phyloP scores from a whole-genome alignment of 345 rosid genomes.

The Isatis tinctoria region DNA sequence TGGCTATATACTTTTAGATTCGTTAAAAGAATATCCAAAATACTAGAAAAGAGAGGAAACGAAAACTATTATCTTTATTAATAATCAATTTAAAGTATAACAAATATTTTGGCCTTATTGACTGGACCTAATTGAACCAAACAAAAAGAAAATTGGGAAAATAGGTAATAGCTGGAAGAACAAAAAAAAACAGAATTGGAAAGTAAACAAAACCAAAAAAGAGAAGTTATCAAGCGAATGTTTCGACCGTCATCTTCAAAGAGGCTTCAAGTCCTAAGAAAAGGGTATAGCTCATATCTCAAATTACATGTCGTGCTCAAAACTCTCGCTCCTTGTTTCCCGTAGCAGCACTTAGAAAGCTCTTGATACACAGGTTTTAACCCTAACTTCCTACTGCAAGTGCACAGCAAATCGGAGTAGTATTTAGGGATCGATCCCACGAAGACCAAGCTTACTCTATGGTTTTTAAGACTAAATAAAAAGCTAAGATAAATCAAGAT shows the following conservation, averaged over 20 bases:
- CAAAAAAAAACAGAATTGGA: background rate
- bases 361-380: no score
- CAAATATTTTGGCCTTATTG: background rate
- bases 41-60: background rate
- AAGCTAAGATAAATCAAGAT: no score
- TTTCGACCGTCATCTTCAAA: background rate
- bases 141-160: background rate
- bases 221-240: background rate
- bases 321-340: constrained; percentile 12
- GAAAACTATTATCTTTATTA: background rate
- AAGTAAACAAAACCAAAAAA: background rate
- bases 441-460: no score
- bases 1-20: background rate
- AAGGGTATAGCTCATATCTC: constrained; percentile 13
- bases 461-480: no score
- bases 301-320: constrained; percentile 5
- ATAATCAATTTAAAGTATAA: background rate
- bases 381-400: no score
- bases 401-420: no score
- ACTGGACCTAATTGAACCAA: background rate
- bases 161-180: background rate
- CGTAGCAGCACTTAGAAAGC: constrained; percentile 13
- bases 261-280: constrained; percentile 31
- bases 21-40: background rate
- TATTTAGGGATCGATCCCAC: no score